Conservation (phyloP, 352 stramenopile genomes). For the Phytophthora brassicae region DNA sequence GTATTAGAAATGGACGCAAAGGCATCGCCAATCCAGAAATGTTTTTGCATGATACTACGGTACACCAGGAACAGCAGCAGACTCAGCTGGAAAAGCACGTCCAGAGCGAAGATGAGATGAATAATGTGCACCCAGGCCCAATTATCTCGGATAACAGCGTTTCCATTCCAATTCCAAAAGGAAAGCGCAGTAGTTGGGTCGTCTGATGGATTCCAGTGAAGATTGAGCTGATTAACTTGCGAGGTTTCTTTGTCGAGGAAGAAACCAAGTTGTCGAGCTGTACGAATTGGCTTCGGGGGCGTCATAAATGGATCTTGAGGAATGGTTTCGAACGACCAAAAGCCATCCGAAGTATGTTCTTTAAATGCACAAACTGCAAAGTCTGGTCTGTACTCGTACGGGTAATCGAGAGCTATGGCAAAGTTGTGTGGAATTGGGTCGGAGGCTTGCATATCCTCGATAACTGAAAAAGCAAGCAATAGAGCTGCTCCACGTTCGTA, state of each 20-base stretch:
- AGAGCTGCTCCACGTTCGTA: conserved; percentile 26
- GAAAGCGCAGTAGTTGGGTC: conserved; percentile 21
- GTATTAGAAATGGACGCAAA: conserved; percentile 47
- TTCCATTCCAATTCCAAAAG: conserved; percentile 31
- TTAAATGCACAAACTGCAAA: conserved; percentile 29
- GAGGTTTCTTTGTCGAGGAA: conserved; percentile 42
- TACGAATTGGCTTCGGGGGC: conserved; percentile 31
- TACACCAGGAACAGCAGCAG: conserved; percentile 43
- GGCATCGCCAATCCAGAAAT: conserved; percentile 51
- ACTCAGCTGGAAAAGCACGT: conserved; percentile 41
- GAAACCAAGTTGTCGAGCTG: conserved; percentile 39
- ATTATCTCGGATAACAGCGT: conserved; percentile 39
- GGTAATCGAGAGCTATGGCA: conserved; percentile 32
- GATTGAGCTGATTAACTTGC: conserved; percentile 43
- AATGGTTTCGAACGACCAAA: conserved; percentile 30
- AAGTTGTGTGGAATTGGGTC: conserved; percentile 26
- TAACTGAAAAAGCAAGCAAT: conserved; percentile 22
- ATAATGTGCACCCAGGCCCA: conserved; percentile 58
- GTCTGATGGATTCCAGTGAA: conserved; percentile 23
- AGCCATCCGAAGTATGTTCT: conserved; percentile 15
- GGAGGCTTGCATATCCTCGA: conserved; percentile 28
- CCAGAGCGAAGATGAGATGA: conserved; percentile 45
- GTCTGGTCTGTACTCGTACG: conserved; percentile 33
- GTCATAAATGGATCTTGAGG: conserved; percentile 17
- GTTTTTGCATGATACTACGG: conserved; percentile 32